Evolutionary conservation across 495 filamentous ascomycete genomes (phyloP).

Genomic region (Podospora pseudopauciseta): DNA sequence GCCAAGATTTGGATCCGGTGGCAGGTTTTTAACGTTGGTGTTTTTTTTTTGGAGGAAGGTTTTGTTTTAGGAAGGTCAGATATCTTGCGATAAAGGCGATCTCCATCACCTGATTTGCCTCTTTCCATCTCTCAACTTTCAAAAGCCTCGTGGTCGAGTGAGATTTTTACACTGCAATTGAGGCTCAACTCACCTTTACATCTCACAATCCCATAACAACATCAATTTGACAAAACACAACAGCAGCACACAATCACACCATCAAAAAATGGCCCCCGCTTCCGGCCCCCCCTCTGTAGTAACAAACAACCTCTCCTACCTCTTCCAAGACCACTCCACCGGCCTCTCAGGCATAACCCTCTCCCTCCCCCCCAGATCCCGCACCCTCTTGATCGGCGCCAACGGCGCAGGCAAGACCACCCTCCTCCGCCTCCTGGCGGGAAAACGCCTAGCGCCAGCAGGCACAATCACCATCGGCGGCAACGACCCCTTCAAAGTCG

Average conservation of each 20-base stretch:
- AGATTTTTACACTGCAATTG: too few species aligned
- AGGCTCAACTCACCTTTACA: not conserved
- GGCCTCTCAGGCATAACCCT: conserved; percentile 71
- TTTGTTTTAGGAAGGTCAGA: not conserved
- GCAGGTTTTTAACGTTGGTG: not conserved
- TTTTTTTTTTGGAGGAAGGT: not conserved
- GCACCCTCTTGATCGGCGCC: conserved; percentile 91
- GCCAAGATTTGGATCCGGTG: not conserved
- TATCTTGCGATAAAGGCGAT: not conserved
- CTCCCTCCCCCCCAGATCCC: conserved; percentile 72
- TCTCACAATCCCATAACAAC: not conserved
- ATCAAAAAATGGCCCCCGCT: not conserved
- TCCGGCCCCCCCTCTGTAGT: conserved; percentile 45
- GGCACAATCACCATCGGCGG: conserved; percentile 69
- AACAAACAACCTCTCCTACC: conserved; percentile 76
- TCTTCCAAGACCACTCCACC: conserved; percentile 73
- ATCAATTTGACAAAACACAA: not conserved
- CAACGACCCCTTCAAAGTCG: conserved; percentile 84
- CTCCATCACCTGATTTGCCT: conserved; percentile 1
- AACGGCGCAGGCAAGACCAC: conserved; percentile 99
- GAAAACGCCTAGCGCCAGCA: conserved; percentile 82
- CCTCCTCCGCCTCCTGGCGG: conserved; percentile 77
- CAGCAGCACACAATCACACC: not conserved
- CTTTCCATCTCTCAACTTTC: not conserved
- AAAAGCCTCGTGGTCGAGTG: too few species aligned